phyloP scores from a whole-genome alignment of 768 basidiomycete species.

The Paxillus involutus region DNA sequence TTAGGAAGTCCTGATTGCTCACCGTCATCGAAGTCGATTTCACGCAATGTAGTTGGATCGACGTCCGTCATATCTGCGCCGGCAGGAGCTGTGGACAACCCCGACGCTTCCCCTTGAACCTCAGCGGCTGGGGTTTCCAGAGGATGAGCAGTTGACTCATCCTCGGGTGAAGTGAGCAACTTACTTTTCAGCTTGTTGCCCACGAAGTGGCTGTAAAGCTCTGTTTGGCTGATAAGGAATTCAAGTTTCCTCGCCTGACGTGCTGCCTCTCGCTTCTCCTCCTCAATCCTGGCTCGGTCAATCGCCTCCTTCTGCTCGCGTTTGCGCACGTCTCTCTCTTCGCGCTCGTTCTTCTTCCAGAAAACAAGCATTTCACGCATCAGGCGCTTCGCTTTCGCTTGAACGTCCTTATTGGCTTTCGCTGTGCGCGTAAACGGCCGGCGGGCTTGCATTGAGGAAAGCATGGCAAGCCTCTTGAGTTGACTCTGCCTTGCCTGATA shows the following conservation, averaged over 20 bases:
- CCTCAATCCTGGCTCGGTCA: conserved; percentile 84
- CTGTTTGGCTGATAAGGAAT: conserved; percentile 98
- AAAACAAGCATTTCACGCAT: conserved; percentile 97
- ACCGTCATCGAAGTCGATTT: conserved; percentile 94
- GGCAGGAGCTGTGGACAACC: conserved; percentile 43
- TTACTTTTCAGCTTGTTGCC: conserved; percentile 92
- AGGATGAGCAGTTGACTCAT: conserved; percentile 14
- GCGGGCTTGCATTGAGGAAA: conserved; percentile 76
- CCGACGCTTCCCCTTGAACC: conserved; percentile 60
- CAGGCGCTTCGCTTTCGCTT: conserved; percentile 81
- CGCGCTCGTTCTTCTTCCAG: conserved; percentile 98
- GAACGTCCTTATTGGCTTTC: conserved; percentile 79
- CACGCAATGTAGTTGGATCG: conserved; percentile 54
- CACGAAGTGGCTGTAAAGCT: conserved; percentile 98
- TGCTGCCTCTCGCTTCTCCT: conserved; percentile 91
- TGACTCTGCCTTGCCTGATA: conserved; percentile 68
- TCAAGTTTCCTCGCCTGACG: conserved; percentile 95
- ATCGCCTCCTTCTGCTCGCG: conserved; percentile 93
- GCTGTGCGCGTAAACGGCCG: conserved; percentile 72
- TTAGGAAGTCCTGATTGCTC: conserved; percentile 19
- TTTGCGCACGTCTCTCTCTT: conserved; percentile 89
- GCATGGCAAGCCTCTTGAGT: conserved; percentile 71
- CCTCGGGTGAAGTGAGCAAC: conserved; percentile 25
- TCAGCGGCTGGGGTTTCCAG: conserved; percentile 58
- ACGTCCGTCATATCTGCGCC: conserved; percentile 61